Evolutionary conservation across 371 early-diverging fungal genomes (phyloP).

Genomic region (Mortierella sp.): DNA sequence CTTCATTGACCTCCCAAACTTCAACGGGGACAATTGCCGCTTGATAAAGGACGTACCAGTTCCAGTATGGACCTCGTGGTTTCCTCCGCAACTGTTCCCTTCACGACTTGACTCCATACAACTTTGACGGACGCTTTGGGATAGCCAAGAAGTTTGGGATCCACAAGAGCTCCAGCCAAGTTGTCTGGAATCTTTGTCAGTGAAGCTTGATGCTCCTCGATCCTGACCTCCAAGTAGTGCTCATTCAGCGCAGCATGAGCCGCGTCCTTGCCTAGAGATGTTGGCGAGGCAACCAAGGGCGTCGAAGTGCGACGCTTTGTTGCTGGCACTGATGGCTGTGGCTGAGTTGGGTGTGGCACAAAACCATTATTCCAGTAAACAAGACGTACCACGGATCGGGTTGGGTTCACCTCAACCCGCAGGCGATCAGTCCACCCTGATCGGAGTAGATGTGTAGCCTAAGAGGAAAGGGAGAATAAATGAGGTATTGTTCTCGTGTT

Average conservation of each 20-base stretch:
- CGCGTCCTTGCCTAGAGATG: constrained; percentile 12
- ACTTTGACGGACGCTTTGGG: constrained; percentile 48
- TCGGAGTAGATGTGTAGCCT: constrained; percentile 64
- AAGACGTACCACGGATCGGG: constrained; percentile 65
- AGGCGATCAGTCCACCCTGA: constrained; percentile 76
- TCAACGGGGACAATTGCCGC: too few species aligned
- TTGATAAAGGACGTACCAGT: constrained; percentile 15
- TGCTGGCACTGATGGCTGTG: constrained; percentile 21
- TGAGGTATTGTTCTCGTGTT: too few species aligned
- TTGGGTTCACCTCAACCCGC: constrained; percentile 67
- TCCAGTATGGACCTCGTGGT: constrained; percentile 18
- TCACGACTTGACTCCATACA: constrained; percentile 52
- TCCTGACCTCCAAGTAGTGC: constrained; percentile 46
- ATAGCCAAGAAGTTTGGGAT: constrained; percentile 44
- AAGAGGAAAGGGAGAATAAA: too few species aligned
- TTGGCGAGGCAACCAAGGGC: constrained; percentile 4
- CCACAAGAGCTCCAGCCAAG: constrained; percentile 49
- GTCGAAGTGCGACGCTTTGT: constrained; percentile 33
- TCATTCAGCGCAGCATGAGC: constrained; percentile 21
- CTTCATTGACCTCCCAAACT: not conserved
- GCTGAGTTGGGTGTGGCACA: constrained; percentile 35
- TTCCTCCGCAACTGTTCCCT: constrained; percentile 27
- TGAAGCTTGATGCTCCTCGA: constrained; percentile 28
- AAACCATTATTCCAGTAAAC: constrained; percentile 72
- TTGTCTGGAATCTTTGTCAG: constrained; percentile 27